These are phyloP conservation scores for Pachyrhizus erosus DNA, from an alignment of 306 rosid species.

Conservation along the genomic window DNA sequence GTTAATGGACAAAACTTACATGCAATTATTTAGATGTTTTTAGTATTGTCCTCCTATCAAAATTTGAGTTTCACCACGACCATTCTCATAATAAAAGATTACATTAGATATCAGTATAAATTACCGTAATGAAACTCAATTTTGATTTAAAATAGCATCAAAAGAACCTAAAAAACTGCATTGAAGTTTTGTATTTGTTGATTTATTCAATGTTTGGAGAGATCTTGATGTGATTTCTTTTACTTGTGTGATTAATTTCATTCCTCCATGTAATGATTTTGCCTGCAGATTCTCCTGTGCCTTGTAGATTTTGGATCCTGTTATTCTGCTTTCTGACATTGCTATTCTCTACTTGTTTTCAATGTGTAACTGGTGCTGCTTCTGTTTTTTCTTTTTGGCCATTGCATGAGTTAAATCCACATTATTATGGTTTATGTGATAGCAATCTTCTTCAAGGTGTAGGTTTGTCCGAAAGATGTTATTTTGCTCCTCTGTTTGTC, in stretches of 20 bases:
- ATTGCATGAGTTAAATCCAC: constrained; percentile 3
- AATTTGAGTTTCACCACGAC: neutral
- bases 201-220: neutral
- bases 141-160: neutral
- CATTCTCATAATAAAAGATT: neutral
- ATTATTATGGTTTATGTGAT: neutral
- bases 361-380: neutral
- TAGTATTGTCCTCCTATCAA: neutral
- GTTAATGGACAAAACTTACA: neutral
- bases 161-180: neutral
- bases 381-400: neutral
- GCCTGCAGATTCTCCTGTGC: neutral
- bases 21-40: neutral
- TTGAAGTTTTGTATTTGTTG: neutral
- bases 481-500: neutral
- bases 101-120: neutral
- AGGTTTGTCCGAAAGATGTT: too few species aligned
- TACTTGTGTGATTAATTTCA: neutral
- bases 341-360: neutral
- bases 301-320: constrained; percentile 26
- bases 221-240: constrained; percentile 5
- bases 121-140: neutral
- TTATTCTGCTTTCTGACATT: neutral
- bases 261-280: neutral
- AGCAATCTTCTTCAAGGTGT: constrained; percentile 15